Evolutionary conservation across 1,139 yeast species (phyloP), one percentile per base, ranked within the genome.

Genomic region (Taphrina betulina): DNA sequence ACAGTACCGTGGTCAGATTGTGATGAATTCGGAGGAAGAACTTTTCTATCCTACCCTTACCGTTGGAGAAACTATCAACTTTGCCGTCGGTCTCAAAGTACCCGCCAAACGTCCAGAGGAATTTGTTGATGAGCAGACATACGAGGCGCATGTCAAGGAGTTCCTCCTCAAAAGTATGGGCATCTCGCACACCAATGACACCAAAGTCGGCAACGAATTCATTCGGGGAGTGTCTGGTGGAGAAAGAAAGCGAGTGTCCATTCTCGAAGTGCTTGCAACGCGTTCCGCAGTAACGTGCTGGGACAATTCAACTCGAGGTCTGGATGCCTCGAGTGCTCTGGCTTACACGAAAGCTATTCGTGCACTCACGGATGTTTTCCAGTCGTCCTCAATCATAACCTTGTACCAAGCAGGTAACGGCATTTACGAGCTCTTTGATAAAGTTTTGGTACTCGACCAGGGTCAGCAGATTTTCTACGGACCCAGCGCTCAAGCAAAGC

Each of bases 151-250:
- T 65, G 71, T 81, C 71, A 75, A 86, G 1, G 79, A 79, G 36
- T 83, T 83, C 16, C 75, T 76, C 59, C 81, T 82, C 83, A 87
- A 89, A 14, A 89, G 89, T 61, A 72, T 71, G 76, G 44, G 88
- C 82, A 64, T 82, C 86, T 10, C 75, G 76, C 60, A 75, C 81
- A 65, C 82, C 88, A 19, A 75, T 76, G 61, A 82, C 65, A 82
- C 89, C 17, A 75, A 78, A 61, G 89, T 83, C 28, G 90, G 90
- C 57, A 78, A 80, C 66, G 87, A 83, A 64, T 78, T 75, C 57
- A 77, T 84, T 38, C 77, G 90, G 65, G 94, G 94, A 69, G 86
- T 85, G 28, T 83, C 90, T 40, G 94, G 94, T 63, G 94, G 94
- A 71, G 90, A 85, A 71, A 76, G 92, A 64, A 84, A 84, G 70